Base-by-base conservation (phyloP, 2,329 filamentous ascomycete genomes). In the Paramyrothecium sp. region DNA sequence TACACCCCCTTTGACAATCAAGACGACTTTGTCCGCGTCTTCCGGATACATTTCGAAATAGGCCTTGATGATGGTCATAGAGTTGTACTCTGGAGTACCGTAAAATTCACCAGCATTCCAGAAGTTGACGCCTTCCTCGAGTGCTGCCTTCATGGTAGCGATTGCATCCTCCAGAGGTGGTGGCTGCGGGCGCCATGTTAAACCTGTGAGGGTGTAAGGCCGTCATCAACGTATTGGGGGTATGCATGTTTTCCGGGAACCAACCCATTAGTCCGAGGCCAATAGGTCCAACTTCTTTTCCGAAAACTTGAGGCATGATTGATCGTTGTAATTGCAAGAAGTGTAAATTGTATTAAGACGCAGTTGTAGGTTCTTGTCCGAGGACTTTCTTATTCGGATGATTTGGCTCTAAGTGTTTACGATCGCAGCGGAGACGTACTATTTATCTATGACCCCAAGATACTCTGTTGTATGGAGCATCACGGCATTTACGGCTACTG, bases 21-120 rank as follows among this genome's bases (percentile, higher is more conserved):
- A 71, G 12, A 87, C 77, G 11, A 89, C 77, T 65, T 85, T 84
- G 53, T 80, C 75, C 8, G 86, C 85, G 60, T 89, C 83, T 60
- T 87, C 82, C 1, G 88, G 87, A 66, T 89, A 82, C 58, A 81
- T 78, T 33, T 77, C 77, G 66, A 90, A 88, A 72, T 89, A 90
- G 23, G 78, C 75, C 59, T 83, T 79, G 30, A 90, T 71, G 11
- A 89, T 71, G 33, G 82, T 80, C 65, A 88, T 84, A 65, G 70
- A 75, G 73, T 89, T 87, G 65, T 78, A 78, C 20, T 83, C 75
- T 1, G 81, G 79, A 0, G 77, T 74, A 44, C 87, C 87, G 72
- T 90, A 90, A 66, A 89, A 81, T 66, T 89, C 85, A 60, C 79
- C 86, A 41, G 77, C 85, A 63, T 88, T 89, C 85, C 86, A 89